Evolutionary conservation across 441 rosid species (phyloP), one percentile per base, ranked within the genome.

Genomic region (Euphorbia celastroides): DNA sequence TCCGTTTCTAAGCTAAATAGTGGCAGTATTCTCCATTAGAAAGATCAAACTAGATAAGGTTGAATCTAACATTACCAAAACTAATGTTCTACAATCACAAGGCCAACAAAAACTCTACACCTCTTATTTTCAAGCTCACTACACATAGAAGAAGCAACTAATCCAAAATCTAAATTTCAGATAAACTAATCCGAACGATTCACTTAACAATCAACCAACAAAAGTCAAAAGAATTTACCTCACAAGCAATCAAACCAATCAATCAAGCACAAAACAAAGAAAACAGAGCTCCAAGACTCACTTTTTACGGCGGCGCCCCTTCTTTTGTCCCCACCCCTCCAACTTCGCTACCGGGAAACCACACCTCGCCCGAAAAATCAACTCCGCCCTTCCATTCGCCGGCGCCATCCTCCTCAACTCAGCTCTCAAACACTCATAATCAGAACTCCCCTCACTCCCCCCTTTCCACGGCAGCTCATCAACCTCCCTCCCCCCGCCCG

Each of bases 301-400:
- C 97, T 81, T 93, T 86, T 91, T 93, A 76, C 82, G 96, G 62
- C 90, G 86, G 1, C 93, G 80, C 23, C 85, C 84, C 22, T 86
- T 83, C 72, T 85, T 93, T 16, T 87, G 86, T 0, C 89, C 92
- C 90, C 92, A 88, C 8, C 96, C 99, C 74, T 87, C 79, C 30
- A 91, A 89, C 75, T 85, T 93, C n/a, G 99, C 99, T 16, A 93
- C 73, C 19, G 93, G 87, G 62, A 95, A 93, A 7, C 99, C 99
- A 65, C 99, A 93, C 62, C 46, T 68, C 0, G 72, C 68, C 10
- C 76, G 59, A 31, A 76, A 76, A 46, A 76, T 71, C 32, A 76
- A 44, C 34, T 72, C 71, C 0, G 79, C 79, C n/a, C 79, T 60
- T 1, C 79, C 79, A 72, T 72, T 76, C 25, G 71, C 66, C 27